Base-by-base conservation (phyloP, 208 protist species). In the Leishmania braziliensis region DNA sequence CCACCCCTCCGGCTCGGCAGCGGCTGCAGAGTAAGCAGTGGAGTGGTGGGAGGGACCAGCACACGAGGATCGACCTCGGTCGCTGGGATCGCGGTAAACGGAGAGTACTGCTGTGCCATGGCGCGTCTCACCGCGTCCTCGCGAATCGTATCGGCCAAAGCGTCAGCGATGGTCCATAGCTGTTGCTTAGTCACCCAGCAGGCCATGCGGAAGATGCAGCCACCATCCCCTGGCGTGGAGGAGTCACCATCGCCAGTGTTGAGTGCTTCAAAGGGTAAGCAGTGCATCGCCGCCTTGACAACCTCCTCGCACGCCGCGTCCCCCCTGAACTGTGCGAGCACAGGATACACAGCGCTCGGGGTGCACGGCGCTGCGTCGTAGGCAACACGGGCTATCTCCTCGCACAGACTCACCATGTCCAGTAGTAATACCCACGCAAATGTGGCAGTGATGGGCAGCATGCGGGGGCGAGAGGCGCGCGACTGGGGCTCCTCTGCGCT, bases 181-280 rank as follows among this genome's bases (percentile, higher is more conserved):
- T 91, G 87, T 33, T 84, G 81, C 29, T 80, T 75, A 8, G 90
- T 95, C 16, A 96, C 92, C 91, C 91, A 95, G 78, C 82, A 91
- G 39, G 89, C 87, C 77, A 91, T 83, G 20, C 83, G 83, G 69
- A 89, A 91, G 0, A 89, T 46, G 51, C 79, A 85, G 68, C 84
- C 72, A 20, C 79, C 74, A 18, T 51, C 62, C 29, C 51, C 51
- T 56, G 39, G 14, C 5, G 33, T 29, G 12, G 36, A 16, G 2
- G 43, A 51, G 18, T 74, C 81, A 69, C 33, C 71, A 53, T 23
- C 39, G 51, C 56, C 62, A 2, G 82, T 73, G 48, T 71, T 65
- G n/a, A 96, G 66, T 16, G 77, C 88, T 80, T 97, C 95, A 79
- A 97, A 97, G 18, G 93, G 92, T n/a, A 97, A 83, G 76, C 92